Conservation (phyloP, 306 rosid species). For the Cicer pinnatifidum region DNA sequence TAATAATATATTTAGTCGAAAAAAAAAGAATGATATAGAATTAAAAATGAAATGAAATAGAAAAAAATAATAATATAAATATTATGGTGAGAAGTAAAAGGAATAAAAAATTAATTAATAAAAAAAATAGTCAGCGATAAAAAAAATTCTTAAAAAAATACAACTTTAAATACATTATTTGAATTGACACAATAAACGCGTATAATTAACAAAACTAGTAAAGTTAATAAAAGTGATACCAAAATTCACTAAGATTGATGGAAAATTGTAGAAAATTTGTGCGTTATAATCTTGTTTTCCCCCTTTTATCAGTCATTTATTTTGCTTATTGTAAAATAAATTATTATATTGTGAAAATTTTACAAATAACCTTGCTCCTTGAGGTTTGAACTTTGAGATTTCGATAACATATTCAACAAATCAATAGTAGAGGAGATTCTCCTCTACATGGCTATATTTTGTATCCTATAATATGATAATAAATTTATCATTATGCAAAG, state of each 20-base stretch:
- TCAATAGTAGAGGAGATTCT: no score
- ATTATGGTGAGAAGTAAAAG: not conserved
- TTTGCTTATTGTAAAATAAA: not conserved
- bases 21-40: not conserved
- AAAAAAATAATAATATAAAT: not conserved
- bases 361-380: not conserved
- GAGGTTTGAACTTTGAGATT: constrained; percentile 11
- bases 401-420: not conserved
- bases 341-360: constrained; percentile 5
- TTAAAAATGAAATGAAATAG: not conserved
- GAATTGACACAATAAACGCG: constrained; percentile 40
- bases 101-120: not conserved
- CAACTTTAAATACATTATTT: not conserved
- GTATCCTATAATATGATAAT: no score
- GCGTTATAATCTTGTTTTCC: not conserved
- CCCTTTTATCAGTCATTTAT: not conserved
- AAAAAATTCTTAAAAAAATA: constrained; percentile 64
- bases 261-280: constrained; percentile 16
- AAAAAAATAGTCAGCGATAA: not conserved
- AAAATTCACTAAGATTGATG: no score
- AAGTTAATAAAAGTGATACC: not conserved
- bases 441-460: no score
- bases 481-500: no score
- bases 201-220: constrained; percentile 44
- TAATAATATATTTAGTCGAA: no score